Evolutionary conservation across 2,329 filamentous ascomycete species (phyloP).

Genomic region (Colletotrichum melonis): DNA sequence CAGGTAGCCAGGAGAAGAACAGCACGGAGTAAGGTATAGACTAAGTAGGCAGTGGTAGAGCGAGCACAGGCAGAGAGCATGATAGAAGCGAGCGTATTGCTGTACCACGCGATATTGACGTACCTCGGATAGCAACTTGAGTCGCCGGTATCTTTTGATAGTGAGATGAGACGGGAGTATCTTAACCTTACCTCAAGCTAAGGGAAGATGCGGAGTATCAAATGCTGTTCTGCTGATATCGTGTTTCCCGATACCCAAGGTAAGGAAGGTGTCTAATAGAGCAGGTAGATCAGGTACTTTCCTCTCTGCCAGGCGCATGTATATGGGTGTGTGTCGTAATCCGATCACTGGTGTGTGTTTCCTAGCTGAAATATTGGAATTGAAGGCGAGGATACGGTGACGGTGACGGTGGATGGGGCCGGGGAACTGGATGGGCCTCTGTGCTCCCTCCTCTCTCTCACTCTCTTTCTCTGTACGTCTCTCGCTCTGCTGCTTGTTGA

Average conservation of each 20-base stretch:
- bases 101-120: not conserved
- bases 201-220: constrained; percentile 10
- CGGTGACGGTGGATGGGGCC: constrained; percentile 8
- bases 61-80: not conserved
- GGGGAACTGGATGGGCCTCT: constrained; percentile 4
- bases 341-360: constrained; percentile 2
- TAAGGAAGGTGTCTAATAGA: not conserved
- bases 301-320: not conserved
- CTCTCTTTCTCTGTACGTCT: not conserved
- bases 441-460: not conserved
- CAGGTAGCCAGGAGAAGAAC: not conserved
- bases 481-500: not conserved
- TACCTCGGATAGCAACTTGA: not conserved
- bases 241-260: constrained; percentile 8
- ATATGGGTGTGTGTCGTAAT: constrained; percentile 3
- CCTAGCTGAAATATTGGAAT: constrained; percentile 21
- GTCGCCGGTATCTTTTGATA: not conserved
- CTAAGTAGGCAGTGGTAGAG: not conserved
- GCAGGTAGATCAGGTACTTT: not conserved
- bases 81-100: not conserved
- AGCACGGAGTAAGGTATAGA: not conserved
- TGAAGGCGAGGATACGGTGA: constrained; percentile 3
- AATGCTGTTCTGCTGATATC: constrained; percentile 17
- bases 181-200: not conserved
- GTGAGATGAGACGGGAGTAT: not conserved